These are phyloP conservation scores for Daucus carota DNA, from an alignment of 129 eudicot genomes.

Conservation along the genomic window DNA sequence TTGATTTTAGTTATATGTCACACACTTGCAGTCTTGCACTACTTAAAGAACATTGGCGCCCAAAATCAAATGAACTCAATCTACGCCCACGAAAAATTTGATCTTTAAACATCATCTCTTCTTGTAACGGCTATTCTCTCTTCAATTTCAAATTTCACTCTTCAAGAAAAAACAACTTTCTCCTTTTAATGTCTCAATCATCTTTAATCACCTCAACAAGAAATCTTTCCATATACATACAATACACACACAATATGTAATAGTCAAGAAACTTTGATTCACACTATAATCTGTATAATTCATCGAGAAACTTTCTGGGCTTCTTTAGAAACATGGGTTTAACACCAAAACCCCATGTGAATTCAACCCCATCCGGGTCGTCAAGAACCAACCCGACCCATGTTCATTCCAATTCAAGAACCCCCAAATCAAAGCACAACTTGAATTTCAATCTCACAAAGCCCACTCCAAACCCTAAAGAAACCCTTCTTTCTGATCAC, in stretches of 20 bases:
- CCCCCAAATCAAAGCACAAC: conserved; percentile 56
- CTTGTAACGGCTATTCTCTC: background rate
- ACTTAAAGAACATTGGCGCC: conserved; percentile 18
- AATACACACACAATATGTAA: background rate
- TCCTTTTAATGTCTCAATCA: background rate
- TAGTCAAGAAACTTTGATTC: background rate
- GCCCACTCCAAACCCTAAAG: conserved; percentile 51
- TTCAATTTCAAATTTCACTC: background rate
- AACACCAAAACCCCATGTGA: conserved; percentile 27
- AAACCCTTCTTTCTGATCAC: conserved; percentile 44
- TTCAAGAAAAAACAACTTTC: background rate
- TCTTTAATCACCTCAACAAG: background rate
- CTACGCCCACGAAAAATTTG: background rate
- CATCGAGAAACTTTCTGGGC: conserved; percentile 1
- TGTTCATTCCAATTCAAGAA: conserved; percentile 21
- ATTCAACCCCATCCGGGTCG: conserved; percentile 18
- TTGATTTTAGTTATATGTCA: too few species aligned
- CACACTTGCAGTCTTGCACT: too few species aligned
- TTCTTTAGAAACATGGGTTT: conserved; percentile 31
- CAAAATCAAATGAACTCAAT: background rate
- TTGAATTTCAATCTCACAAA: conserved; percentile 38
- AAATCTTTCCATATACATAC: background rate
- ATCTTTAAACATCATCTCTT: background rate
- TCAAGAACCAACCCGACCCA: conserved; percentile 37
- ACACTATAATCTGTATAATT: background rate